A percentile compares a stretch with the other conserved stretches of the same genome.
Evolutionary conservation across 345 rosid genomes (phyloP).

Genomic region (Salix udensis): DNA sequence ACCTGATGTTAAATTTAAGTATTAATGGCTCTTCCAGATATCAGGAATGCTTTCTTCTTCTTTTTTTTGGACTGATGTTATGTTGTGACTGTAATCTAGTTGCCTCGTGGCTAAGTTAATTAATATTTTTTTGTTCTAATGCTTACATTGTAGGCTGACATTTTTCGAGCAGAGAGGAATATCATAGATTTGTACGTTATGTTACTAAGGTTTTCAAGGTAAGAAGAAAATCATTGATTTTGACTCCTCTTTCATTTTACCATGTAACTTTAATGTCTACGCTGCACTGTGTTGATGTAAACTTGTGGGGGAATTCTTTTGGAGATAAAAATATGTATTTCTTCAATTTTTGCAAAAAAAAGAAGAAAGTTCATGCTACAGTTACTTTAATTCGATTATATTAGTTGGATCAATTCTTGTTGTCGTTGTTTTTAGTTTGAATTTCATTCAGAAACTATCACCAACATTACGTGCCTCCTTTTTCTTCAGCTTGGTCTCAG

Average conservation of each 20-base stretch:
- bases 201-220: constrained; percentile 97
- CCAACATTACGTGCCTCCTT: constrained; percentile 9
- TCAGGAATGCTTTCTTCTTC: not conserved
- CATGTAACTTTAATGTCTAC: not conserved
- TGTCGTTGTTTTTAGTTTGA: not conserved
- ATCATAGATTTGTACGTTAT: constrained; percentile 78
- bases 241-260: not conserved
- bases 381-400: not conserved
- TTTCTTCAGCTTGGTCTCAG: constrained; percentile 74
- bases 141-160: constrained; percentile 61
- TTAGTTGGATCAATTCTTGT: not conserved
- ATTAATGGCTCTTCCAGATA: not conserved
- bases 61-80: not conserved
- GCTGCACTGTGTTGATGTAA: not conserved
- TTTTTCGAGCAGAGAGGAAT: constrained; percentile 86
- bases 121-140: not conserved
- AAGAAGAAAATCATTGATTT: constrained; percentile 17
- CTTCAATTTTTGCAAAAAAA: not conserved
- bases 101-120: not conserved
- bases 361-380: not conserved
- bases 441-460: not conserved
- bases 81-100: not conserved
- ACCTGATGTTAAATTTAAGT: too few relatives aligned
- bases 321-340: not conserved
- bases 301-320: not conserved